Conservation (phyloP, 1,139 yeast genomes). For the Suhomyces ambrosiae region DNA sequence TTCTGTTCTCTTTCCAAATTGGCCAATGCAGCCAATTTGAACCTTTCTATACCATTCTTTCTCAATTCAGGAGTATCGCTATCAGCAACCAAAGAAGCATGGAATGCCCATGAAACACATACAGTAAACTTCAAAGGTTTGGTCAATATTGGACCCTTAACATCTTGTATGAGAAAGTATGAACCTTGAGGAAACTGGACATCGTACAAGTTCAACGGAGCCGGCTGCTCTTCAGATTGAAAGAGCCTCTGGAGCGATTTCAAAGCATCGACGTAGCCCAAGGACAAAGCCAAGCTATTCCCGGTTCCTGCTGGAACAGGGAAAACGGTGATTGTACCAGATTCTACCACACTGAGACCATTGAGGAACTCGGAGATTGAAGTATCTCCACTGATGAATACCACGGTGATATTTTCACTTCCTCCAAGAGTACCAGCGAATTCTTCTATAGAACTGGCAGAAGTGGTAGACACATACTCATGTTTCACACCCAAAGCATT, state of each 20-base stretch:
- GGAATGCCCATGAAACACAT: constrained; percentile 84
- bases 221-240: constrained; percentile 20
- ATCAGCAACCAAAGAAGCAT: constrained; percentile 81
- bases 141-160: constrained; percentile 17
- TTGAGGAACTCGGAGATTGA: constrained; percentile 78
- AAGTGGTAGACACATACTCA: constrained; percentile 41
- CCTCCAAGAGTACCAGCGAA: constrained; percentile 32
- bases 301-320: constrained; percentile 86
- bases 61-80: constrained; percentile 72
- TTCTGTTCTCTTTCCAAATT: constrained; percentile 52
- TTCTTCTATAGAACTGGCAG: constrained; percentile 33
- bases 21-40: constrained; percentile 64
- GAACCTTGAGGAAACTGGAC: constrained; percentile 56
- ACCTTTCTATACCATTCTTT: constrained; percentile 64
- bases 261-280: constrained; percentile 45
- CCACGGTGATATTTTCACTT: constrained; percentile 36
- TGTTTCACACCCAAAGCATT: constrained; percentile 35
- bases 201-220: constrained; percentile 56
- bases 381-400: constrained; percentile 85
- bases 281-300: constrained; percentile 71
- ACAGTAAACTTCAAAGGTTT: constrained; percentile 53
- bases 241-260: constrained; percentile 47
- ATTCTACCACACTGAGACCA: constrained; percentile 29
- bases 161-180: constrained; percentile 27
- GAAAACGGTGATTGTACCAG: constrained; percentile 33